These are phyloP conservation scores for Chaetomiaceae sp. DNA, from an alignment of 2,329 filamentous ascomycete genomes.

Conservation along the genomic window DNA sequence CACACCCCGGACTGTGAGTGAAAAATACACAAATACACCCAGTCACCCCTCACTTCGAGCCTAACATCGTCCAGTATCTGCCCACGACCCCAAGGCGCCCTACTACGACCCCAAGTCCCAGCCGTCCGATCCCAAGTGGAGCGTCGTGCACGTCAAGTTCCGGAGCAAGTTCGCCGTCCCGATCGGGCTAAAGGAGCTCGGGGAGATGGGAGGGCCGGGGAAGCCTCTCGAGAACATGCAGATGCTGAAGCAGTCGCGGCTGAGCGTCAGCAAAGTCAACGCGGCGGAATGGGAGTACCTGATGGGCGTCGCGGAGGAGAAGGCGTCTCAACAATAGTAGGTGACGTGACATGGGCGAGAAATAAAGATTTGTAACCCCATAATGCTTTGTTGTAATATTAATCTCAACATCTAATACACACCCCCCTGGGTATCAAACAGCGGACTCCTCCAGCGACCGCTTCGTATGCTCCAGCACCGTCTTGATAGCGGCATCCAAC, in stretches of 20 bases:
- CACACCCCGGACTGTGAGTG: constrained; percentile 73
- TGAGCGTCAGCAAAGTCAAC: constrained; percentile 73
- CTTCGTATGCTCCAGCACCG: constrained; percentile 51
- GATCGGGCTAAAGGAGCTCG: constrained; percentile 67
- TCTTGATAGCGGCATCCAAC: constrained; percentile 52
- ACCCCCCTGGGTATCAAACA: constrained; percentile 22
- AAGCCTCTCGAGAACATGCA: constrained; percentile 69
- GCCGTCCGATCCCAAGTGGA: constrained; percentile 71
- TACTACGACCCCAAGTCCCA: constrained; percentile 81
- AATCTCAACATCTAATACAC: neutral
- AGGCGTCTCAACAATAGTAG: constrained; percentile 19
- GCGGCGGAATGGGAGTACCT: constrained; percentile 62
- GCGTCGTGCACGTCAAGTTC: constrained; percentile 82
- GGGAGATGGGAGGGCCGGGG: constrained; percentile 52
- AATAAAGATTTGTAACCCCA: no score
- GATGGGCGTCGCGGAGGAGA: constrained; percentile 45
- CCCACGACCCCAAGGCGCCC: constrained; percentile 65
- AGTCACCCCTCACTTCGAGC: no score
- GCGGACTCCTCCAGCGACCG: constrained; percentile 29
- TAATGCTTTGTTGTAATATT: constrained; percentile 1
- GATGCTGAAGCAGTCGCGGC: constrained; percentile 71
- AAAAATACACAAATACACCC: no score
- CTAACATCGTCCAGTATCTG: constrained; percentile 53
- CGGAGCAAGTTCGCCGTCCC: constrained; percentile 71
- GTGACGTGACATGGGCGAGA: no score